A percentile compares a stretch with the other conserved stretches of the same genome.
Evolutionary conservation across 2,329 filamentous ascomycete genomes (phyloP).

Genomic region (Exserohilum rostratum): DNA sequence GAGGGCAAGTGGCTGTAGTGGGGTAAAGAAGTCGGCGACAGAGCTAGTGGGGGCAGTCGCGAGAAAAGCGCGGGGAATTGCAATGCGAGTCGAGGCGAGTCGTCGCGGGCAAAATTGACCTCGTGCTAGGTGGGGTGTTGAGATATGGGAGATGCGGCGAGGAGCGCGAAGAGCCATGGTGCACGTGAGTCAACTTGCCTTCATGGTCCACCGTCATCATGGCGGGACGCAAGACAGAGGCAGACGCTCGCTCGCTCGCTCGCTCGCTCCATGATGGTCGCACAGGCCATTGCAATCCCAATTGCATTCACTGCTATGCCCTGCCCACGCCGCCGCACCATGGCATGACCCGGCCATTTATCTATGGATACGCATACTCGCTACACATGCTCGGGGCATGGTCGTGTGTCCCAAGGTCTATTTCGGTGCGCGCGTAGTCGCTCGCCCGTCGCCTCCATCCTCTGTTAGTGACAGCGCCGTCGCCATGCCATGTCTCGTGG

Average conservation of each 20-base stretch:
- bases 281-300: constrained; percentile 29
- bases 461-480: too few species aligned
- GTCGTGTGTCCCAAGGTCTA: too few species aligned
- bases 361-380: too few species aligned
- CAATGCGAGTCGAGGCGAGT: constrained; percentile 5
- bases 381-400: too few species aligned
- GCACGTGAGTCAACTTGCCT: constrained; percentile 44
- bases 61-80: constrained; percentile 12
- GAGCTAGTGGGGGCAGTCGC: constrained; percentile 21
- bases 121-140: constrained; percentile 25
- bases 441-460: too few species aligned
- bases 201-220: constrained; percentile 31
- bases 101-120: constrained; percentile 13
- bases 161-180: constrained; percentile 30
- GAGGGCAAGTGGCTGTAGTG: constrained; percentile 34
- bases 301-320: too few species aligned
- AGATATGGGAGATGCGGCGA: constrained; percentile 32
- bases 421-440: too few species aligned
- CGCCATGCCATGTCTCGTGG: background rate
- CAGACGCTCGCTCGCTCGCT: too few species aligned
- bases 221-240: constrained; percentile 20
- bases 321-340: background rate
- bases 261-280: constrained; percentile 7
- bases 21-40: constrained; percentile 40
- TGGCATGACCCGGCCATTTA: background rate